A percentile compares a stretch with the other conserved stretches of the same genome.
Conservation (phyloP, 2,329 filamentous ascomycete species). For the Septoria petroselini region DNA sequence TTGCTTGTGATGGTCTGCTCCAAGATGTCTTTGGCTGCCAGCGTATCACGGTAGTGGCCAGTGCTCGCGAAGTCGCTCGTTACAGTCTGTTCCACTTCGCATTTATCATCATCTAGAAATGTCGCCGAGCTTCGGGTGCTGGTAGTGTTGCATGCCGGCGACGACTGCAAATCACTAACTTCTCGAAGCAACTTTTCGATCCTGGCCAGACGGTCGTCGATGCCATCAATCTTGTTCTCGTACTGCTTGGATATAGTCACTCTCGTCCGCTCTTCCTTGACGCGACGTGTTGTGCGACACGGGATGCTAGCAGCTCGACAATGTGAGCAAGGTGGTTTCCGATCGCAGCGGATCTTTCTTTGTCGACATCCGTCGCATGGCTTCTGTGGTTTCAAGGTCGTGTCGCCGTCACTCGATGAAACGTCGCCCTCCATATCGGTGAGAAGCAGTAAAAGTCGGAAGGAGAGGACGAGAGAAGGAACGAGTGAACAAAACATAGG, state of each 20-base stretch:
- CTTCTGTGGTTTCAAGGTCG: background rate
- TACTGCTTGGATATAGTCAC: slow-evolving; percentile 9
- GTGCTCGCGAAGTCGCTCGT: slow-evolving; percentile 84
- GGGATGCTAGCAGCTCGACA: slow-evolving; percentile 3
- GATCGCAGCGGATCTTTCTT: slow-evolving; percentile 4
- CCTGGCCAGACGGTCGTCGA: slow-evolving; percentile 4
- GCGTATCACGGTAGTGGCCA: slow-evolving; percentile 78
- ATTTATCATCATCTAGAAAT: background rate
- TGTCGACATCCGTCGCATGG: slow-evolving; percentile 1
- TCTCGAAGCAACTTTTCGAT: slow-evolving; percentile 4
- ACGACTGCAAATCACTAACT: background rate
- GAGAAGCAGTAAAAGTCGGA: background rate
- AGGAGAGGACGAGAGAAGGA: background rate
- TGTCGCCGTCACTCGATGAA: background rate
- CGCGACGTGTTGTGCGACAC: slow-evolving; percentile 3
- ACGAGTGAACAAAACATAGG: too few species aligned
- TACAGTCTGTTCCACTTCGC: background rate
- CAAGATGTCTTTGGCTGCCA: slow-evolving; percentile 1
- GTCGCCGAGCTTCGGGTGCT: background rate
- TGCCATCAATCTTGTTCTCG: slow-evolving; percentile 9
- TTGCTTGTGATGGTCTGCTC: slow-evolving; percentile 9
- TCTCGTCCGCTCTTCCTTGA: slow-evolving; percentile 6
- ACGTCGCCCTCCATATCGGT: background rate
- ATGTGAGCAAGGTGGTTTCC: slow-evolving; percentile 7
- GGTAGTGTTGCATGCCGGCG: background rate